These are phyloP conservation scores for Stagonosporopsis vannaccii DNA, from an alignment of 2,329 filamentous ascomycete genomes.

Conservation along the genomic window DNA sequence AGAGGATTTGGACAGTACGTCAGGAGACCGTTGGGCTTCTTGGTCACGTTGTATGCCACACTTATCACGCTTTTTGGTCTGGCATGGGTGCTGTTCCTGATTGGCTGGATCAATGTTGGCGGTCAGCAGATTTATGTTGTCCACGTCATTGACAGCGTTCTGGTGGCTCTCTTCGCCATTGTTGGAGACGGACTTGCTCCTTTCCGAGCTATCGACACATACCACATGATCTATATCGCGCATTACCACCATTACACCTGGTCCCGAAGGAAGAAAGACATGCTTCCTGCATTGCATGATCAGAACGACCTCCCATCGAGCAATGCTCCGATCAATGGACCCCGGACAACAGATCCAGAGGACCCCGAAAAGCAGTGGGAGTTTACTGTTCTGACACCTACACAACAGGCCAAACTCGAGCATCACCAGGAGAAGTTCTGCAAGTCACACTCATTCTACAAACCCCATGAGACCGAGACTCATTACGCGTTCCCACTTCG, in stretches of 20 bases:
- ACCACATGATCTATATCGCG: constrained; percentile 84
- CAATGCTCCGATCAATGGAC: constrained; percentile 54
- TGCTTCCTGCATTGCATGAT: constrained; percentile 68
- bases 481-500: constrained; percentile 80
- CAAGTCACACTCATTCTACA: constrained; percentile 87
- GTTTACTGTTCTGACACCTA: constrained; percentile 67
- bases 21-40: constrained; percentile 76
- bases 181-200: constrained; percentile 69
- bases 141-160: constrained; percentile 63
- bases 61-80: constrained; percentile 85
- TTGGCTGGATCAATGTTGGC: constrained; percentile 86
- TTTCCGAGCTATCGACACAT: constrained; percentile 81
- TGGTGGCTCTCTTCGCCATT: constrained; percentile 69
- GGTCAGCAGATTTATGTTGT: constrained; percentile 69
- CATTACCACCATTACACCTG: constrained; percentile 74
- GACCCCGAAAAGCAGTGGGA: constrained; percentile 52
- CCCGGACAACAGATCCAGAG: constrained; percentile 46
- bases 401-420: constrained; percentile 73
- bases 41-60: constrained; percentile 83
- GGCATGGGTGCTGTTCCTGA: constrained; percentile 90
- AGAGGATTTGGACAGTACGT: constrained; percentile 84
- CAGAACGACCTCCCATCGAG: constrained; percentile 70
- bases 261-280: constrained; percentile 68
- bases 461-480: constrained; percentile 83
- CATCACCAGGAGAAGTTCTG: constrained; percentile 83